A percentile compares a stretch with the other conserved stretches of the same genome.
These are phyloP conservation scores for Chloranthus sessilifolius DNA, from an alignment of 164 flowering plant species.

Conservation along the genomic window DNA sequence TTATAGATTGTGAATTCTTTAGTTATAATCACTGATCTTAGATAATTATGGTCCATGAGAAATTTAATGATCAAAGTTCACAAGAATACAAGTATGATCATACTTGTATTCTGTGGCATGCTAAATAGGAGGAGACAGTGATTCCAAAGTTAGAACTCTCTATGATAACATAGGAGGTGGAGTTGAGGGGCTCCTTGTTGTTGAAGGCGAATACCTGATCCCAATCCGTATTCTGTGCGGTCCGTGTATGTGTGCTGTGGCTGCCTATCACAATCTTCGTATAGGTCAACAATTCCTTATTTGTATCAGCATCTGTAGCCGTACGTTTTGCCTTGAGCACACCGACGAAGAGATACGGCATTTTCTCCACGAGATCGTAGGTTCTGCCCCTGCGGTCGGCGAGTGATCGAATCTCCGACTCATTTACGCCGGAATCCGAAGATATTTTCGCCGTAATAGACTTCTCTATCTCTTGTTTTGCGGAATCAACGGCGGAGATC, in stretches of 20 bases:
- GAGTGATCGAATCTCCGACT: slow-evolving; percentile 39
- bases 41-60: no score
- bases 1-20: no score
- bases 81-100: no score
- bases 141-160: no score
- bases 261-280: slow-evolving; percentile 87
- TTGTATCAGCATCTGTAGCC: slow-evolving; percentile 6
- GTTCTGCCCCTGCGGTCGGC: slow-evolving; percentile 35
- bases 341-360: slow-evolving; percentile 77
- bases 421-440: slow-evolving; percentile 22
- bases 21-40: no score
- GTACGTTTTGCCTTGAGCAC: slow-evolving; percentile 60
- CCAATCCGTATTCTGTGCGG: slow-evolving; percentile 55
- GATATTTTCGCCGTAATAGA: slow-evolving; percentile 1
- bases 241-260: slow-evolving; percentile 56
- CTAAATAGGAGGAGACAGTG: no score
- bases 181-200: slow-evolving; percentile 71
- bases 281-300: slow-evolving; percentile 16
- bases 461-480: slow-evolving; percentile 16
- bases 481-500: slow-evolving; percentile 13
- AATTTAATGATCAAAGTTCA: no score
- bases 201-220: slow-evolving; percentile 91
- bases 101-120: no score
- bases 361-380: slow-evolving; percentile 73
- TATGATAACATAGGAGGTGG: no score